Evolutionary conservation across 768 basidiomycete genomes (phyloP).

Genomic region (Leccinellum luteum): DNA sequence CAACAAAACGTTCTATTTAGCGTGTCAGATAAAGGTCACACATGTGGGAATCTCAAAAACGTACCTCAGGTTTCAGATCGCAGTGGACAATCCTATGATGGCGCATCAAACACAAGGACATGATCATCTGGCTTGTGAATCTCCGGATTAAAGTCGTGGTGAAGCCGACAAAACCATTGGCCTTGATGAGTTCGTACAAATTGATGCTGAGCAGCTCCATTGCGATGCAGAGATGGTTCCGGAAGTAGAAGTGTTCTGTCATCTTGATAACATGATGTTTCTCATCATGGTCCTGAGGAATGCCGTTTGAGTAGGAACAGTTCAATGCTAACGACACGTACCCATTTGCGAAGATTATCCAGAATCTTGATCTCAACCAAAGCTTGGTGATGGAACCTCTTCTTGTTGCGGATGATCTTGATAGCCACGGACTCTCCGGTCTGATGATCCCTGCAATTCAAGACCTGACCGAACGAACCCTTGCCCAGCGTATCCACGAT

Average conservation of each 20-base stretch:
- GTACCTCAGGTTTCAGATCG: conserved; percentile 96
- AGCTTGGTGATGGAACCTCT: conserved; percentile 97
- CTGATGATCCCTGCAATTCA: conserved; percentile 92
- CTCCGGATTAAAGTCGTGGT: conserved; percentile 92
- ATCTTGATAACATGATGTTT: conserved; percentile 97
- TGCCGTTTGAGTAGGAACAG: not conserved
- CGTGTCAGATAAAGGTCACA: conserved; percentile 1
- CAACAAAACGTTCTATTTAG: conserved; percentile 81
- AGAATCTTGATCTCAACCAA: conserved; percentile 99
- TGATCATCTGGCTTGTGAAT: conserved; percentile 94
- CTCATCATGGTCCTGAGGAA: conserved; percentile 87
- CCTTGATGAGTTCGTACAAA: conserved; percentile 98
- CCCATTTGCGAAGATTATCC: conserved; percentile 97
- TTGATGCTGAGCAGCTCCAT: conserved; percentile 99
- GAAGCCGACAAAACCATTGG: conserved; percentile 98
- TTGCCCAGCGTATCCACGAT: conserved; percentile 90
- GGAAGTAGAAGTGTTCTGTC: conserved; percentile 98
- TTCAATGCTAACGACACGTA: conserved; percentile 36
- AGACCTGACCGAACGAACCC: conserved; percentile 96
- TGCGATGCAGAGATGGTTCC: conserved; percentile 95
- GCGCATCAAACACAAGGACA: conserved; percentile 89
- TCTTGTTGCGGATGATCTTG: conserved; percentile 99
- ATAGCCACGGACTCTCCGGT: conserved; percentile 96
- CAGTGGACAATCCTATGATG: conserved; percentile 98
- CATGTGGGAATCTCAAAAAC: conserved; percentile 21